A percentile compares a stretch with the other conserved stretches of the same genome.
Evolutionary conservation across 352 stramenopile genomes (phyloP).

Genomic region (Thalassiosira delicatula): DNA sequence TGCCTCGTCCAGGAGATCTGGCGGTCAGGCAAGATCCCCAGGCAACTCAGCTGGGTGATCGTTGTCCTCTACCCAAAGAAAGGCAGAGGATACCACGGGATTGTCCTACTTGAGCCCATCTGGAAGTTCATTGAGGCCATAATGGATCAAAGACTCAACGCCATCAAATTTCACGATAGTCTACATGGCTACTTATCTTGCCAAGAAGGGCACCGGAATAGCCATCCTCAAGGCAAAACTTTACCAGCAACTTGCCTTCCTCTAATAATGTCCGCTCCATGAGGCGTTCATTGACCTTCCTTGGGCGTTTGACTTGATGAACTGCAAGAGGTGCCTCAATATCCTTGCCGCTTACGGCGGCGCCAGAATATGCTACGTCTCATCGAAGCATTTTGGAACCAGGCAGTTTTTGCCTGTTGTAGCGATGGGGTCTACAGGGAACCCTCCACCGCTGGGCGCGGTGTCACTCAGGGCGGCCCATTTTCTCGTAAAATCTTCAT

Average conservation of each 20-base stretch:
- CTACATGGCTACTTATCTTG: constrained; percentile 19
- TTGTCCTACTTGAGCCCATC: no score
- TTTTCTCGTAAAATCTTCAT: constrained; percentile 51
- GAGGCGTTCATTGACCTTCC: constrained; percentile 23
- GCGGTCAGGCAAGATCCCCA: neutral
- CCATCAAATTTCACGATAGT: constrained; percentile 23
- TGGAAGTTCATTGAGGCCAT: constrained; percentile 25
- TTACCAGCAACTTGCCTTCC: constrained; percentile 28
- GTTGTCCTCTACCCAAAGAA: neutral
- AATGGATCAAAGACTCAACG: constrained; percentile 1
- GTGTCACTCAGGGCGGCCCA: constrained; percentile 49
- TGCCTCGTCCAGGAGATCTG: neutral
- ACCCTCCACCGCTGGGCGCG: constrained; percentile 31
- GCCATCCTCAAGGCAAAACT: constrained; percentile 22
- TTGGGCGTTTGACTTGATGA: constrained; percentile 30
- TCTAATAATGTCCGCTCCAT: constrained; percentile 8
- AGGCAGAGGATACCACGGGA: no score
- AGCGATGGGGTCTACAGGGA: constrained; percentile 14
- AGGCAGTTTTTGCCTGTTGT: constrained; percentile 24
- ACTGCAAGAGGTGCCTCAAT: constrained; percentile 17
- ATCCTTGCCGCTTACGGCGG: constrained; percentile 22
- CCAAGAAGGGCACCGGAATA: constrained; percentile 12
- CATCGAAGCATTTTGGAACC: constrained; percentile 26
- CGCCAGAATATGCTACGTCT: constrained; percentile 14
- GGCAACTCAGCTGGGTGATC: neutral